These are phyloP conservation scores for Helotiales sp. DNA, from an alignment of 2,329 filamentous ascomycete species.

Conservation along the genomic window DNA sequence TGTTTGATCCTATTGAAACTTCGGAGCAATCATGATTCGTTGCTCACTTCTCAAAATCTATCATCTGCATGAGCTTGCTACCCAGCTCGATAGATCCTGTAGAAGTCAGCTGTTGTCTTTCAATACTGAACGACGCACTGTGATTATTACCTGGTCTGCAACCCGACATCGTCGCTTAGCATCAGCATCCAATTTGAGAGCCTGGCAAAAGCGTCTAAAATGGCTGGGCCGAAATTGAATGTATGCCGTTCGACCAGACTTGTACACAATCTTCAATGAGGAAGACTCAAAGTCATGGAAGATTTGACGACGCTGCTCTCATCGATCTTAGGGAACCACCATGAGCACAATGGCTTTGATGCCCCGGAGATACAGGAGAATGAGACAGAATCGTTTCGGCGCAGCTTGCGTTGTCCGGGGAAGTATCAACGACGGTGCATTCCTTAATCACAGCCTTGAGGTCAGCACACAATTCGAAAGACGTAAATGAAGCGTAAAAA, in stretches of 20 bases:
- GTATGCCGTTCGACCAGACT: not conserved
- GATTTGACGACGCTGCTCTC: not conserved
- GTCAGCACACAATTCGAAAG: too few relatives aligned
- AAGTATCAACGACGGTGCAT: not conserved
- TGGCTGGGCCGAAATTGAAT: not conserved
- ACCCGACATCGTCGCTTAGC: too few relatives aligned
- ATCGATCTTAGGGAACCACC: not conserved
- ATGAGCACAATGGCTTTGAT: not conserved
- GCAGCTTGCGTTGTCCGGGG: not conserved
- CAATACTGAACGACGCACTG: not conserved
- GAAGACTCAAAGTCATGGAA: not conserved
- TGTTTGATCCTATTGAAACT: not conserved
- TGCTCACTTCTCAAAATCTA: not conserved
- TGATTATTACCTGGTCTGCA: not conserved
- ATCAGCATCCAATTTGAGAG: not conserved
- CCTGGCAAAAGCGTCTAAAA: not conserved
- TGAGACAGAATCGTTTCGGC: not conserved
- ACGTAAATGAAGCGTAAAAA: too few relatives aligned
- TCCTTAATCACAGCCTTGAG: not conserved
- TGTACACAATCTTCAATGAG: not conserved
- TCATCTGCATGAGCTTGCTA: not conserved
- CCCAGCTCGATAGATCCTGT: not conserved
- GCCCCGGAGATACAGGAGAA: not conserved
- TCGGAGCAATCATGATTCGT: not conserved
- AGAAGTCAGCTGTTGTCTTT: not conserved